A percentile compares a stretch with the other conserved stretches of the same genome.
Evolutionary conservation across 495 filamentous ascomycete species (phyloP).

Genomic region (Xylaria venustula): DNA sequence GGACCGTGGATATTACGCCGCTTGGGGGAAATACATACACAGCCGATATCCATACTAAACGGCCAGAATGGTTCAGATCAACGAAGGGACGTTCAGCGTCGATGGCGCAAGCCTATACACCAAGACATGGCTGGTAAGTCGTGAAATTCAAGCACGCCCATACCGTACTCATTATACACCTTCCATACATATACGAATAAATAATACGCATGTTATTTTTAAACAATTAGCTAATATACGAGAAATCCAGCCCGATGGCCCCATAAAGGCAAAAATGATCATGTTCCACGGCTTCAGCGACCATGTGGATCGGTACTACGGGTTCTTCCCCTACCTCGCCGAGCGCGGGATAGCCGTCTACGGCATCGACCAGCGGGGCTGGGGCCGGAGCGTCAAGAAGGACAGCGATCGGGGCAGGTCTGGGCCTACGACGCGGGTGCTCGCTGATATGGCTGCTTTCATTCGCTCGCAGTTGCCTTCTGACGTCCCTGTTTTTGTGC

Average conservation of each 20-base stretch:
- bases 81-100: slow-evolving; percentile 52
- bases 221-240: not conserved
- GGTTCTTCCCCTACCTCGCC: slow-evolving; percentile 67
- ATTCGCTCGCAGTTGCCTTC: slow-evolving; percentile 45
- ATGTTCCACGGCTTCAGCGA: slow-evolving; percentile 89
- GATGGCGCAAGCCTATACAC: slow-evolving; percentile 69
- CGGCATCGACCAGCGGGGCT: slow-evolving; percentile 77
- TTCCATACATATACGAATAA: not conserved
- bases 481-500: slow-evolving; percentile 69
- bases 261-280: slow-evolving; percentile 64
- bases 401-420: slow-evolving; percentile 60
- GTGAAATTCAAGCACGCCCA: not conserved
- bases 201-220: not conserved
- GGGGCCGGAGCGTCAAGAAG: slow-evolving; percentile 51
- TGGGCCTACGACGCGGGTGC: slow-evolving; percentile 67
- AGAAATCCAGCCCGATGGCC: slow-evolving; percentile 43
- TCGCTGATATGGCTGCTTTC: slow-evolving; percentile 75
- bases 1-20: too few species aligned
- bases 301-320: slow-evolving; percentile 72
- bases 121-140: slow-evolving; percentile 79
- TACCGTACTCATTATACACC: slow-evolving; percentile 2
- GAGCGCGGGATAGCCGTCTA: slow-evolving; percentile 68
- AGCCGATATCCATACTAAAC: not conserved
- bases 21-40: too few species aligned
- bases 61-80: slow-evolving; percentile 42